phyloP scores from a whole-genome alignment of 345 rosid species.

The Brassica nigra region DNA sequence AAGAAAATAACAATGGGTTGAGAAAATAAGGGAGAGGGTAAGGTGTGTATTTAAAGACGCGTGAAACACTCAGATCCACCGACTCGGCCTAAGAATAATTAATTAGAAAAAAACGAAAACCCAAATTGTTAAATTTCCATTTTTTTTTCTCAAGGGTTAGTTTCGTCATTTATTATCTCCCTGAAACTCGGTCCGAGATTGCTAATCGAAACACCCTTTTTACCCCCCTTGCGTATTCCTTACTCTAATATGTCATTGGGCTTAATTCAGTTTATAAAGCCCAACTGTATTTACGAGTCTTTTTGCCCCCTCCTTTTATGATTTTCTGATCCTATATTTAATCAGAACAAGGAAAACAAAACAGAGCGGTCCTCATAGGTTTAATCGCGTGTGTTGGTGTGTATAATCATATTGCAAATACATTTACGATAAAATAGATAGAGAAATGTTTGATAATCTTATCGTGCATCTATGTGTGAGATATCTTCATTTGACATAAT shows the following conservation, averaged over 20 bases:
- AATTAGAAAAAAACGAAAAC: conserved; percentile 11
- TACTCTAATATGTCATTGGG: conserved; percentile 15
- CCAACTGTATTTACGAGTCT: neutral
- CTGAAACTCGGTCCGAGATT: conserved; percentile 38
- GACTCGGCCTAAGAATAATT: conserved; percentile 33
- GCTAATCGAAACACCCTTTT: conserved; percentile 23
- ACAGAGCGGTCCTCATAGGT: neutral
- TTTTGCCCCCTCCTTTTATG: neutral
- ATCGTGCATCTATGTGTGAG: neutral
- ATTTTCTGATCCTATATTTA: neutral
- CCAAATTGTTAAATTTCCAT: conserved; percentile 17
- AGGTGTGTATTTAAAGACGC: conserved; percentile 41
- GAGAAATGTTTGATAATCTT: neutral
- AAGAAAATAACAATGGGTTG: conserved; percentile 4
- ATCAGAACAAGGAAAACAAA: conserved; percentile 3
- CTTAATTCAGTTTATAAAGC: neutral
- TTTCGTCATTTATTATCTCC: conserved; percentile 25
- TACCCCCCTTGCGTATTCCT: conserved; percentile 27
- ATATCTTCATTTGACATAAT: neutral
- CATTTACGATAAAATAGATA: conserved; percentile 7
- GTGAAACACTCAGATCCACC: conserved; percentile 45
- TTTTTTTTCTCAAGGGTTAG: neutral
- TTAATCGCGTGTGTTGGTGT: conserved; percentile 2
- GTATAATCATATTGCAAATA: conserved; percentile 21
- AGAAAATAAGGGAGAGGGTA: neutral